These are phyloP conservation scores for Lactifluus rugatus DNA, from an alignment of 768 basidiomycete species.

Conservation along the genomic window DNA sequence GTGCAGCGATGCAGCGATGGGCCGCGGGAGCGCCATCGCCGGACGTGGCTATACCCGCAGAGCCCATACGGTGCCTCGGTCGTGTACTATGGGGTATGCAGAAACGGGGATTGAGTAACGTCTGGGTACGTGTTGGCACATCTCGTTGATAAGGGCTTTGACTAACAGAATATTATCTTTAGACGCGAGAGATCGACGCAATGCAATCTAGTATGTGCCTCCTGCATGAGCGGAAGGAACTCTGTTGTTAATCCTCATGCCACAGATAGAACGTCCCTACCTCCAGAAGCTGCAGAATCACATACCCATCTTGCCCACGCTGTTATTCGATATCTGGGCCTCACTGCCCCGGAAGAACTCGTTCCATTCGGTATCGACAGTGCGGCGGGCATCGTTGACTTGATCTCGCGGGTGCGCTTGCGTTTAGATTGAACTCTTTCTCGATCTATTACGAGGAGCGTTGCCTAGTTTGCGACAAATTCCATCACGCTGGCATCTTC, in stretches of 20 bases:
- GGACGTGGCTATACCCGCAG: constrained; percentile 49
- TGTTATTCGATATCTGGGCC: constrained; percentile 58
- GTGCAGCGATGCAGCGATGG: constrained; percentile 56
- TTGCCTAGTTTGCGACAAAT: constrained; percentile 75
- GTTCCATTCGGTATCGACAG: constrained; percentile 46
- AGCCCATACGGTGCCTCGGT: constrained; percentile 71
- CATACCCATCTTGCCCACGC: constrained; percentile 67
- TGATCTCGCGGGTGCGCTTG: constrained; percentile 57
- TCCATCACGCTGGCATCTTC: constrained; percentile 80
- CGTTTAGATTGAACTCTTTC: neutral
- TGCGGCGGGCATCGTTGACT: constrained; percentile 53
- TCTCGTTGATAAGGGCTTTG: neutral
- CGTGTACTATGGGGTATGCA: constrained; percentile 61
- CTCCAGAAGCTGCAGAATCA: constrained; percentile 40
- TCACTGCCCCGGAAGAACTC: constrained; percentile 50
- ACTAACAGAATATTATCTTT: neutral
- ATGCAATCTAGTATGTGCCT: constrained; percentile 69
- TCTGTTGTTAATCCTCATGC: neutral
- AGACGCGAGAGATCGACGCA: constrained; percentile 55
- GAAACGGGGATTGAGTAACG: constrained; percentile 42
- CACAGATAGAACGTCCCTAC: constrained; percentile 49
- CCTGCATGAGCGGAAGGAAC: neutral
- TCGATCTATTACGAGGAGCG: neutral
- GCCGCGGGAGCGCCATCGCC: constrained; percentile 38
- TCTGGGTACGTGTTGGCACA: constrained; percentile 41